Evolutionary conservation across 2,329 filamentous ascomycete genomes (phyloP).

Genomic region (Chrysoporthe deuterocubensis): DNA sequence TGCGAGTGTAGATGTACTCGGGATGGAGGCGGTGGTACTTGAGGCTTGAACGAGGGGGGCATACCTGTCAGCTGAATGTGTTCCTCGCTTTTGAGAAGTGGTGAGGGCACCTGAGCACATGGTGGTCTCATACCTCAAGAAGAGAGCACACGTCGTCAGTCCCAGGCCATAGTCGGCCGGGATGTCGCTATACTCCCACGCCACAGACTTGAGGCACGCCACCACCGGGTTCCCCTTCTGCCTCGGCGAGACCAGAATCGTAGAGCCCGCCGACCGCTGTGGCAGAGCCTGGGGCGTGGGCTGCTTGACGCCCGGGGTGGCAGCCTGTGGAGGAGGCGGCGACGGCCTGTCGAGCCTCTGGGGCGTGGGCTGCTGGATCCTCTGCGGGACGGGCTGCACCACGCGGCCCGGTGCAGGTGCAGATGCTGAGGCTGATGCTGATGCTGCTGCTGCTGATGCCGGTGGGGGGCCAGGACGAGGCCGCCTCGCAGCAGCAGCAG

Average conservation of each 20-base stretch:
- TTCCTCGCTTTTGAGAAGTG: no score
- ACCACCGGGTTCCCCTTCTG: conserved; percentile 96
- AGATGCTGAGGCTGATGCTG: conserved; percentile 13
- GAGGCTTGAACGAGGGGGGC: conserved; percentile 57
- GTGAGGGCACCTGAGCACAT: no score
- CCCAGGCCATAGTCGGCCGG: conserved; percentile 91
- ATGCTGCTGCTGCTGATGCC: conserved; percentile 28
- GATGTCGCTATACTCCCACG: conserved; percentile 99
- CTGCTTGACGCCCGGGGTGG: conserved; percentile 71
- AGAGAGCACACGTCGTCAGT: conserved; percentile 84
- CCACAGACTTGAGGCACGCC: conserved; percentile 76
- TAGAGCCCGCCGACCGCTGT: conserved; percentile 65
- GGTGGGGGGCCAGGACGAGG: conserved; percentile 35
- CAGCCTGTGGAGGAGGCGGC: conserved; percentile 47
- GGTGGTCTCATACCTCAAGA: conserved; percentile 61
- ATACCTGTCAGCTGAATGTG: conserved; percentile 3
- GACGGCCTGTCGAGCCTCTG: conserved; percentile 60
- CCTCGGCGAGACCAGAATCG: conserved; percentile 86
- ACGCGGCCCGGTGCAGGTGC: conserved; percentile 33
- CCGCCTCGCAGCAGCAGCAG: conserved; percentile 35
- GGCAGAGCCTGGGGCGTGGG: conserved; percentile 87
- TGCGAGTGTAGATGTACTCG: conserved; percentile 95
- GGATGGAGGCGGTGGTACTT: conserved; percentile 98
- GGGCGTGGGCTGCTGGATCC: conserved; percentile 54
- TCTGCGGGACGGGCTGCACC: conserved; percentile 48